These are phyloP conservation scores for Tulasnella sp. DNA, from an alignment of 768 basidiomycete species.

Conservation along the genomic window DNA sequence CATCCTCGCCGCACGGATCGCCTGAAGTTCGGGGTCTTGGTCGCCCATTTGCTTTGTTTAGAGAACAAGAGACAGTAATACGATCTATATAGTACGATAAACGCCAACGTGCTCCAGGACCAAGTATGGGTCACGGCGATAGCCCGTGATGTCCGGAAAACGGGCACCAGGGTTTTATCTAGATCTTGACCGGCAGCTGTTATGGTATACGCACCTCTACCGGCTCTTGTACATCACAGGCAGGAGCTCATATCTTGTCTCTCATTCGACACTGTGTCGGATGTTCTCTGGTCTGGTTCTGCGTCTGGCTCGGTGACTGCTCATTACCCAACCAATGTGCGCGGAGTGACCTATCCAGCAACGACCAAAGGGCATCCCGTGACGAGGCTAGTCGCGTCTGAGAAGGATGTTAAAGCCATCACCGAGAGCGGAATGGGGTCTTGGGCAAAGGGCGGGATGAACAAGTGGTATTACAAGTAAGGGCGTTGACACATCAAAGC, in stretches of 20 bases:
- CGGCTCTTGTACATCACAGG: slow-evolving; percentile 17
- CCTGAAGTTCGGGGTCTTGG: slow-evolving; percentile 34
- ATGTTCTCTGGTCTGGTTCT: slow-evolving; percentile 79
- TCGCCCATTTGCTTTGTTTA: not conserved
- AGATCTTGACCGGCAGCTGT: too few species aligned
- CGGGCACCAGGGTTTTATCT: too few species aligned
- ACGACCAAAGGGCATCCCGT: slow-evolving; percentile 53
- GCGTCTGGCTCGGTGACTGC: slow-evolving; percentile 60
- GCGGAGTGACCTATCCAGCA: slow-evolving; percentile 64
- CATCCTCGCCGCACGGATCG: slow-evolving; percentile 36
- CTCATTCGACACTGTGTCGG: slow-evolving; percentile 83
- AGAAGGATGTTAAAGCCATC: slow-evolving; percentile 63
- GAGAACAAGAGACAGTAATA: too few species aligned
- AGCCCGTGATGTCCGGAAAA: too few species aligned
- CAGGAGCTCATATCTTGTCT: slow-evolving; percentile 53
- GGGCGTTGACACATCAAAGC: slow-evolving; percentile 21
- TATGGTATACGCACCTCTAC: too few species aligned
- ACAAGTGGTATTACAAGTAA: slow-evolving; percentile 71
- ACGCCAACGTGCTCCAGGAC: too few species aligned
- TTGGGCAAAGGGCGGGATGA: slow-evolving; percentile 77
- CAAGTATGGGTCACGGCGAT: too few species aligned
- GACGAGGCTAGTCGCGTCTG: slow-evolving; percentile 64
- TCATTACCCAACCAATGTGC: slow-evolving; percentile 53
- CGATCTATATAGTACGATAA: too few species aligned
- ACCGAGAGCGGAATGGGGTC: slow-evolving; percentile 53